phyloP scores from a whole-genome alignment of 2,329 filamentous ascomycete species.

The Leptographium flavum region DNA sequence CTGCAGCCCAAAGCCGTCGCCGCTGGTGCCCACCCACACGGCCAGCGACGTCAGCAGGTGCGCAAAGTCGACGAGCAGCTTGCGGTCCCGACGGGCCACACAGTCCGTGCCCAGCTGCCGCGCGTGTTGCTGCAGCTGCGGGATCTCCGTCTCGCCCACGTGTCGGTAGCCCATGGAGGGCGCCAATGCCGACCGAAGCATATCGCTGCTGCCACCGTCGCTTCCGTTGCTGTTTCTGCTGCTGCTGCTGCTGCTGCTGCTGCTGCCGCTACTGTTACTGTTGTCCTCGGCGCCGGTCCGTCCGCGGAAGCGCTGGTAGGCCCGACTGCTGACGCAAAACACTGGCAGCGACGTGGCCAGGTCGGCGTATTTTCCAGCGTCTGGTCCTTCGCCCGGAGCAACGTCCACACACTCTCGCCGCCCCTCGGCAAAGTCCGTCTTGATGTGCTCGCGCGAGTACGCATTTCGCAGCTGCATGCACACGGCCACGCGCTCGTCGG shows the following conservation, averaged over 20 bases:
- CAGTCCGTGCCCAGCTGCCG: constrained; percentile 35
- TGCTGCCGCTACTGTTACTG: not conserved
- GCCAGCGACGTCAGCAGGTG: constrained; percentile 6
- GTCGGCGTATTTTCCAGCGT: constrained; percentile 44
- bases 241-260: not conserved
- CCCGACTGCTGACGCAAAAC: constrained; percentile 49
- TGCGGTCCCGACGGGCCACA: constrained; percentile 17
- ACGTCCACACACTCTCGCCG: constrained; percentile 34
- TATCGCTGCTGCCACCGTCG: not conserved
- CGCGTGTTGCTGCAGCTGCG: constrained; percentile 43
- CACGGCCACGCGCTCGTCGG: constrained; percentile 17
- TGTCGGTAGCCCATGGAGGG: constrained; percentile 35
- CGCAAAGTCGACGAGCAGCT: constrained; percentile 35
- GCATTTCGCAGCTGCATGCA: constrained; percentile 42
- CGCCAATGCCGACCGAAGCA: not conserved
- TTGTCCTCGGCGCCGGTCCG: constrained; percentile 34
- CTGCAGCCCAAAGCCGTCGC: constrained; percentile 2
- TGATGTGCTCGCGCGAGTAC: constrained; percentile 39
- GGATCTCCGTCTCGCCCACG: constrained; percentile 42
- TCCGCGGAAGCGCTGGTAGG: constrained; percentile 47
- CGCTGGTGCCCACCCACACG: constrained; percentile 2
- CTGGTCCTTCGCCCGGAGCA: constrained; percentile 39
- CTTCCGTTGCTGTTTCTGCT: no score
- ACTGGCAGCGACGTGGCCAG: constrained; percentile 42
- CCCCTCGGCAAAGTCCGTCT: constrained; percentile 42